These are phyloP conservation scores for Camelina neglecta DNA, from an alignment of 345 rosid genomes.

Conservation along the genomic window DNA sequence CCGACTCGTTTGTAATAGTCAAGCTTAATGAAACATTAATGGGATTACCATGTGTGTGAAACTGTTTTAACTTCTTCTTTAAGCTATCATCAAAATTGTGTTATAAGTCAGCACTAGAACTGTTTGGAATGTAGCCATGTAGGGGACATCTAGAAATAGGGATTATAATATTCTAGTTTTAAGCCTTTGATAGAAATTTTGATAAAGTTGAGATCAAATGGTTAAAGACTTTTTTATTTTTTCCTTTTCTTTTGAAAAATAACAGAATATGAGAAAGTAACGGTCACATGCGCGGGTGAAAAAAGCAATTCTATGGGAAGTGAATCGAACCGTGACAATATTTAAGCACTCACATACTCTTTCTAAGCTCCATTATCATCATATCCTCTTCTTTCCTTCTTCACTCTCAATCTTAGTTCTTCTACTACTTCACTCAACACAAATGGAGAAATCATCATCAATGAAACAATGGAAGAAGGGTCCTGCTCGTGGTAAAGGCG, in stretches of 20 bases:
- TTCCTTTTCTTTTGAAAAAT: background rate
- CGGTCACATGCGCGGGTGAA: slow-evolving; percentile 61
- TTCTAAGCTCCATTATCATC: slow-evolving; percentile 46
- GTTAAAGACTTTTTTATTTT: background rate
- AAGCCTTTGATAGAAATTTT: background rate
- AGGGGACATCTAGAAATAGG: slow-evolving; percentile 2
- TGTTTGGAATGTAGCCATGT: slow-evolving; percentile 19
- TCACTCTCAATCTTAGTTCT: slow-evolving; percentile 23
- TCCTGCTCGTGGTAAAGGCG: slow-evolving; percentile 92
- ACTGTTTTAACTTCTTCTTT: background rate
- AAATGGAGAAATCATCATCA: slow-evolving; percentile 55
- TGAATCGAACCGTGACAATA: slow-evolving; percentile 63
- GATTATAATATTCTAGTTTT: background rate
- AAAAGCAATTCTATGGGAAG: slow-evolving; percentile 38
- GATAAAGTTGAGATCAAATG: slow-evolving; percentile 7
- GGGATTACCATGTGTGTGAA: background rate
- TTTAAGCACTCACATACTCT: slow-evolving; percentile 50
- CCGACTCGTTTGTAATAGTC: background rate
- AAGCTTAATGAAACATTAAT: too few species aligned
- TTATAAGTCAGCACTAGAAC: background rate
- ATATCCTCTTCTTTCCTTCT: slow-evolving; percentile 51
- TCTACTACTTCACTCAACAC: slow-evolving; percentile 30
- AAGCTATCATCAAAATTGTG: slow-evolving; percentile 10
- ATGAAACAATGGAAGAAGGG: slow-evolving; percentile 92
- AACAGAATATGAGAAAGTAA: slow-evolving; percentile 47